phyloP scores from a whole-genome alignment of 768 basidiomycete species.

The Russula foetens region DNA sequence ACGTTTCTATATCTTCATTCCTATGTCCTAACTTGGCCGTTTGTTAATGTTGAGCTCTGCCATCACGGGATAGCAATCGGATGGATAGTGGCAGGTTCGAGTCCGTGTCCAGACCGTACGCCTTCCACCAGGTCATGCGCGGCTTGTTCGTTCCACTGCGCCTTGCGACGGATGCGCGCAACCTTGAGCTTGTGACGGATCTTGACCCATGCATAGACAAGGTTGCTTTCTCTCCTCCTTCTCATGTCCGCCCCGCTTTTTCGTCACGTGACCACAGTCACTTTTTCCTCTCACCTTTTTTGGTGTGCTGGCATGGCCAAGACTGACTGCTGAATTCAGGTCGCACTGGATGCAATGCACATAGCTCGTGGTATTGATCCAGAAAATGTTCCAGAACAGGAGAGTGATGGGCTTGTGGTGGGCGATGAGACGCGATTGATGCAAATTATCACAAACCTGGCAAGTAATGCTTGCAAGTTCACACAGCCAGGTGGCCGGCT shows the following conservation, averaged over 20 bases:
- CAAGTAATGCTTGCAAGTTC: slow-evolving; percentile 79
- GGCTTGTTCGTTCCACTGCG: slow-evolving; percentile 64
- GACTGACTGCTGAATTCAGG: slow-evolving; percentile 27
- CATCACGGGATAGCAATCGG: slow-evolving; percentile 45
- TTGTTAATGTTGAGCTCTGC: neutral
- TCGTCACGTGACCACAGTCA: neutral
- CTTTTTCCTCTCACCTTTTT: neutral
- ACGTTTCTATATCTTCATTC: slow-evolving; percentile 7
- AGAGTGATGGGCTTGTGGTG: slow-evolving; percentile 60
- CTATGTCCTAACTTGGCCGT: neutral
- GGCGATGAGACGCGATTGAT: slow-evolving; percentile 79
- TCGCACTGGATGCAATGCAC: slow-evolving; percentile 52
- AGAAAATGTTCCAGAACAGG: slow-evolving; percentile 36
- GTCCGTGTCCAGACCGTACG: slow-evolving; percentile 57
- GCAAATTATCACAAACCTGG: slow-evolving; percentile 79
- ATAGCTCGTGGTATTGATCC: slow-evolving; percentile 47
- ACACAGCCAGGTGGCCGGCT: slow-evolving; percentile 63
- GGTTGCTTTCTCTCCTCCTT: slow-evolving; percentile 29
- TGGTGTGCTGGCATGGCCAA: neutral
- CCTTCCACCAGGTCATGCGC: slow-evolving; percentile 70
- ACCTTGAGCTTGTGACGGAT: slow-evolving; percentile 56
- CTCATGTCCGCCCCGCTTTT: neutral
- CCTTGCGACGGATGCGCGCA: slow-evolving; percentile 58
- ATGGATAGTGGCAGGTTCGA: slow-evolving; percentile 87
- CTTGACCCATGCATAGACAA: slow-evolving; percentile 62